These are phyloP conservation scores for Candida glucosophila DNA, from an alignment of 1,139 yeast genomes.

Conservation along the genomic window DNA sequence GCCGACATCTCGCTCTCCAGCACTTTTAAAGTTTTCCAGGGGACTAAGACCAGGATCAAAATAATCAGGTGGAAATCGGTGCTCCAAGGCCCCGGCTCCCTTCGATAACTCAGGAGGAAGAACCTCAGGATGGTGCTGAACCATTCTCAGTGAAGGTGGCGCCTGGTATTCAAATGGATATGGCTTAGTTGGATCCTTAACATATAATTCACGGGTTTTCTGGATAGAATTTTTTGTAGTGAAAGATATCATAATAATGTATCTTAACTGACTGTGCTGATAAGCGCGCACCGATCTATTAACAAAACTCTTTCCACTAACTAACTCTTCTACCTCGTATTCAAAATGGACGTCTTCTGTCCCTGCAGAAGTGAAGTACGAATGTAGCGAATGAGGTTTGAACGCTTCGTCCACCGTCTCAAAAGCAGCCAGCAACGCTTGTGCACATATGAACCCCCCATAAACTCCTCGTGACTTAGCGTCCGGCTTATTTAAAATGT, in stretches of 20 bases:
- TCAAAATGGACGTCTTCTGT: slow-evolving; percentile 21
- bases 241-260: slow-evolving; percentile 26
- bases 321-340: slow-evolving; percentile 22
- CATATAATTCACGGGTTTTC: slow-evolving; percentile 8
- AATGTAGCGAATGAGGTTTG: slow-evolving; percentile 35
- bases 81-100: slow-evolving; percentile 15
- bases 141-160: slow-evolving; percentile 18
- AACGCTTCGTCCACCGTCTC: slow-evolving; percentile 21
- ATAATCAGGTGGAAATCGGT: slow-evolving; percentile 22
- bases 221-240: slow-evolving; percentile 20
- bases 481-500: slow-evolving; percentile 26
- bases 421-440: slow-evolving; percentile 31
- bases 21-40: slow-evolving; percentile 12
- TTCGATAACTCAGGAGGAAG: slow-evolving; percentile 12
- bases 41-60: slow-evolving; percentile 10
- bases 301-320: slow-evolving; percentile 26
- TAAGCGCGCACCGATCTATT: slow-evolving; percentile 21
- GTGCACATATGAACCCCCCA: slow-evolving; percentile 36
- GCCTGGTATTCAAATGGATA: slow-evolving; percentile 28
- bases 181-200: slow-evolving; percentile 9
- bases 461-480: slow-evolving; percentile 27
- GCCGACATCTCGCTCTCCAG: slow-evolving; percentile 24
- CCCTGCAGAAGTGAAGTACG: slow-evolving; percentile 31
- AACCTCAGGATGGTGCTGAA: slow-evolving; percentile 17
- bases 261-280: slow-evolving; percentile 21